Evolutionary conservation across 2,329 filamentous ascomycete species (phyloP).

Genomic region (Xylariaceae sp.): DNA sequence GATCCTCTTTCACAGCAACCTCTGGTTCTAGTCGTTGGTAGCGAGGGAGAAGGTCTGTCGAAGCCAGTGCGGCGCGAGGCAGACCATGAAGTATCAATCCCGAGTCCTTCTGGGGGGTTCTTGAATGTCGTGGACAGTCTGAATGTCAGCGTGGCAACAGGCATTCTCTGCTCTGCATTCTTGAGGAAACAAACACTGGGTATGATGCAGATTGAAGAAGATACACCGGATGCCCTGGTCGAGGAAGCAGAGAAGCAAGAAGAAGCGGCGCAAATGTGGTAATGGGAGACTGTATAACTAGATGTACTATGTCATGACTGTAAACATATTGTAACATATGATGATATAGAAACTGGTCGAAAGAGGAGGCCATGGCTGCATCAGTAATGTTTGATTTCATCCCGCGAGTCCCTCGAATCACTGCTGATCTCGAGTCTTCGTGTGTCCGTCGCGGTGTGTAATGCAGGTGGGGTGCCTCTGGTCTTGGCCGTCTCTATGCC

Average conservation of each 20-base stretch:
- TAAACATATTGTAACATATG: constrained; percentile 5
- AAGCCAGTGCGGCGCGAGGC: constrained; percentile 60
- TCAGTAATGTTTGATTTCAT: too few species aligned
- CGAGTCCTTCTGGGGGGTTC: constrained; percentile 42
- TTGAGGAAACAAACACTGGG: constrained; percentile 39
- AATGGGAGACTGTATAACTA: constrained; percentile 5
- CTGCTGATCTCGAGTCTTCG: too few species aligned
- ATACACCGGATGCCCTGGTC: background rate
- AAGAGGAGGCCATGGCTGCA: too few species aligned
- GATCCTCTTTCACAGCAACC: constrained; percentile 58
- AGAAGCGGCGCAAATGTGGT: constrained; percentile 19
- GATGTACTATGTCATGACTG: constrained; percentile 7
- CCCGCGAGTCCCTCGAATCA: too few species aligned
- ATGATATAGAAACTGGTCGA: constrained; percentile 3
- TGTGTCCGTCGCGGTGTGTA: too few species aligned
- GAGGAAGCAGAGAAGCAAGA: constrained; percentile 13
- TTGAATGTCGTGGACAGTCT: constrained; percentile 73
- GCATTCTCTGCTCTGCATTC: constrained; percentile 69
- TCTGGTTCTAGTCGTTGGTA: constrained; percentile 77
- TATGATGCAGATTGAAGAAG: constrained; percentile 20
- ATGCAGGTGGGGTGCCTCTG: too few species aligned
- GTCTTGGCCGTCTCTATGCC: background rate
- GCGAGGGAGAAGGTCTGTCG: constrained; percentile 73
- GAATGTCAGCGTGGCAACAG: constrained; percentile 88
- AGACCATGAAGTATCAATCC: constrained; percentile 64